Conservation (phyloP, 2,329 filamentous ascomycete genomes). For the Clonostachys rhizophaga region DNA sequence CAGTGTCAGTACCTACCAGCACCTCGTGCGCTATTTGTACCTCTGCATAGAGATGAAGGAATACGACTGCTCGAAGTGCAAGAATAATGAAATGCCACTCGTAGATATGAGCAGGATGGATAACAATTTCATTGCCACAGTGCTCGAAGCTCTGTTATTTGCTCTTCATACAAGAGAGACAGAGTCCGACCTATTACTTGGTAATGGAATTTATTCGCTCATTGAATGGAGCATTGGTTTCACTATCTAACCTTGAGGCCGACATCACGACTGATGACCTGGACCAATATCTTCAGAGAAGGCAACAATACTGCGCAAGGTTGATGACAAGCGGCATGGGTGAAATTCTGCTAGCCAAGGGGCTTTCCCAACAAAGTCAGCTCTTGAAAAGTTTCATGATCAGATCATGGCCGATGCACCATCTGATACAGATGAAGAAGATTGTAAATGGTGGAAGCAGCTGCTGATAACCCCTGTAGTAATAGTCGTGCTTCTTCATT, state of each 20-base stretch:
- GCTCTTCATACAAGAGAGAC: no score
- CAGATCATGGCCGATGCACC: no score
- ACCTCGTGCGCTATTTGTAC: neutral
- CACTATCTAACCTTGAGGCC: no score
- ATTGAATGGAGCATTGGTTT: no score
- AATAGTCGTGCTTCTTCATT: slow-evolving; percentile 23
- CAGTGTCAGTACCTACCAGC: no score
- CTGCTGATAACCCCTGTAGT: slow-evolving; percentile 5
- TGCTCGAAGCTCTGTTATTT: no score
- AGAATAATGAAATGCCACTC: neutral
- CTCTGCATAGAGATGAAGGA: neutral
- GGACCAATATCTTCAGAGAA: neutral
- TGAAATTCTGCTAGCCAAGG: no score
- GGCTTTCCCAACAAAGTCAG: neutral
- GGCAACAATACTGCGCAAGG: no score
- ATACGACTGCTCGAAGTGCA: neutral
- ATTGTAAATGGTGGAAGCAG: neutral
- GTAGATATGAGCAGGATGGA: neutral
- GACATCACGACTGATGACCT: neutral
- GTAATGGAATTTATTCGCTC: no score
- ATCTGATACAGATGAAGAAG: no score
- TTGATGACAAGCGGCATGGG: neutral
- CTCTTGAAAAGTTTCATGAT: neutral
- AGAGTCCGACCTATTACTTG: no score
- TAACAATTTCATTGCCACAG: neutral